Percentiles rank a stretch among this genome's conserved stretches.
Evolutionary conservation across 345 rosid genomes (phyloP).

Genomic region (Zanthoxylum bungeanum): DNA sequence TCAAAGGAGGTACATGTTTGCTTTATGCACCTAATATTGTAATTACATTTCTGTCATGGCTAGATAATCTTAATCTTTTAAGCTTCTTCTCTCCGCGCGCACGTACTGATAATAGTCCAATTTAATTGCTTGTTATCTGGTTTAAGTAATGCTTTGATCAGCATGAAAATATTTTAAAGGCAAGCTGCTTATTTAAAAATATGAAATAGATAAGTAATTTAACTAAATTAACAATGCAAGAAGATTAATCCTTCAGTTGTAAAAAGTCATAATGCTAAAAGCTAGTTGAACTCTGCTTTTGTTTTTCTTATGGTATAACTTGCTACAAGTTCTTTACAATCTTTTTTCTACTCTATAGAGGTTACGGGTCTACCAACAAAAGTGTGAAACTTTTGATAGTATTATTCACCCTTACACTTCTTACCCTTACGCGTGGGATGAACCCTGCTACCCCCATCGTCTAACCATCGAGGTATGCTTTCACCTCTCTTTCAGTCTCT

Average conservation of each 20-base stretch:
- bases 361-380: slow-evolving; percentile 81
- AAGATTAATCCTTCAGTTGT: background rate
- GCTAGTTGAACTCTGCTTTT: background rate
- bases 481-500: slow-evolving; percentile 5
- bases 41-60: background rate
- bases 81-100: background rate
- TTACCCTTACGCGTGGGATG: slow-evolving; percentile 98
- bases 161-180: background rate
- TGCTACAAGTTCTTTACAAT: background rate
- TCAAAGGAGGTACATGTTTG: slow-evolving; percentile 77
- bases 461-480: slow-evolving; percentile 71
- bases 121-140: background rate
- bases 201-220: too few species aligned
- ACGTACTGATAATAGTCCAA: too few species aligned
- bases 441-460: slow-evolving; percentile 87
- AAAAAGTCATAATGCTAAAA: background rate
- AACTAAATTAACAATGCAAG: background rate
- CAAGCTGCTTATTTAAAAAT: background rate
- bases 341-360: slow-evolving; percentile 38
- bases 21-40: background rate
- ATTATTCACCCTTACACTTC: slow-evolving; percentile 70
- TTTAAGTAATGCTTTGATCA: background rate
- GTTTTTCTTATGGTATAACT: background rate
- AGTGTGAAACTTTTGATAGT: slow-evolving; percentile 84
- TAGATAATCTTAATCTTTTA: background rate